Percentiles rank a stretch among this genome's conserved stretches.
phyloP scores from a whole-genome alignment of 371 early-diverging fungal genomes.

The Conidiobolus incongruus region DNA sequence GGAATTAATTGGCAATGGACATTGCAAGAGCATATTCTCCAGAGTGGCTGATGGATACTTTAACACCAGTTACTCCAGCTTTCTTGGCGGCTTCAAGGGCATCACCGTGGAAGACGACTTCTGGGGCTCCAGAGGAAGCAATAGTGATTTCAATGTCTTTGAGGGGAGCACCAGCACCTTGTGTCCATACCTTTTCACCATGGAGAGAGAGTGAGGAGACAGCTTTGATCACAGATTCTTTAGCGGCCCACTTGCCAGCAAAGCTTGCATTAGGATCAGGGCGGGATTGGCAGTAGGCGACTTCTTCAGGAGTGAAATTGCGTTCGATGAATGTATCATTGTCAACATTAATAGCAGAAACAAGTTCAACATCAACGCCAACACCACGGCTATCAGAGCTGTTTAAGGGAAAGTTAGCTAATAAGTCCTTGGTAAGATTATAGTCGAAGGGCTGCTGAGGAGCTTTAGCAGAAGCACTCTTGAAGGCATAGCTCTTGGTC shows the following conservation, averaged over 20 bases:
- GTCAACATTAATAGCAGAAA: slow-evolving; percentile 52
- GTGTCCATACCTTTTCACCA: slow-evolving; percentile 19
- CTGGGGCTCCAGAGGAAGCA: slow-evolving; percentile 60
- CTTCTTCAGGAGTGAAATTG: slow-evolving; percentile 70
- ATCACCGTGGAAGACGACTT: slow-evolving; percentile 67
- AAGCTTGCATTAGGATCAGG: slow-evolving; percentile 70
- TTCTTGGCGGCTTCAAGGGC: slow-evolving; percentile 41
- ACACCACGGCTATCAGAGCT: slow-evolving; percentile 37
- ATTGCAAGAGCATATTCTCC: slow-evolving; percentile 84
- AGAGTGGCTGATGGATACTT: slow-evolving; percentile 83
- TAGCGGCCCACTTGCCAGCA: slow-evolving; percentile 90
- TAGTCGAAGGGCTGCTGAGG: slow-evolving; percentile 12
- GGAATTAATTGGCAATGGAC: slow-evolving; percentile 18
- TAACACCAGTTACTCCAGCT: slow-evolving; percentile 51
- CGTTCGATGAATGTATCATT: slow-evolving; percentile 72
- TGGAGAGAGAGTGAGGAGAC: slow-evolving; percentile 34
- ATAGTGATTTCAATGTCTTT: slow-evolving; percentile 71
- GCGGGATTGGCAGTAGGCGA: slow-evolving; percentile 47
- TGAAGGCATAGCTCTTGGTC: slow-evolving; percentile 52
- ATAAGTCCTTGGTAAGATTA: slow-evolving; percentile 34
- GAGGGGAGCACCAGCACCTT: slow-evolving; percentile 22
- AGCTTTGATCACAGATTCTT: slow-evolving; percentile 92
- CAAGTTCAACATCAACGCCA: slow-evolving; percentile 84
- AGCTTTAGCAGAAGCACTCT: slow-evolving; percentile 18
- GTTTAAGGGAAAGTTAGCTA: slow-evolving; percentile 14